A percentile compares a stretch with the other conserved stretches of the same genome.
These are phyloP conservation scores for Fusarium paranaense DNA, from an alignment of 2,329 filamentous ascomycete genomes.

Conservation along the genomic window DNA sequence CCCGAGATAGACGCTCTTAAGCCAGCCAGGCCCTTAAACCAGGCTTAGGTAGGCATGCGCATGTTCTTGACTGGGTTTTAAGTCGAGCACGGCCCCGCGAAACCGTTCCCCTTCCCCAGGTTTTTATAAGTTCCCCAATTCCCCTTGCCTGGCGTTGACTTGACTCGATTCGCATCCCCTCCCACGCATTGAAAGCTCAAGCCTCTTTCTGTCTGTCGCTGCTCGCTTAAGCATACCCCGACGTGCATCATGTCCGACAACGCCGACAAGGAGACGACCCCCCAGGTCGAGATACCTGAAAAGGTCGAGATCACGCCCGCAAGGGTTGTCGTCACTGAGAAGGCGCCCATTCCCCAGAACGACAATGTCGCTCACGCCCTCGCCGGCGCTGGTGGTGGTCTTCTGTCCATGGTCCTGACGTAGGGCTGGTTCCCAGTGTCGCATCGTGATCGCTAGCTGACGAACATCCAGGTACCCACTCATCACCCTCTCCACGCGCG, in stretches of 20 bases:
- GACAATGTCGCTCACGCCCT: constrained; percentile 98
- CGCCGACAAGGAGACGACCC: constrained; percentile 34
- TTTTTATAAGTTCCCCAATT: constrained; percentile 27
- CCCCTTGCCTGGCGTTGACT: neutral
- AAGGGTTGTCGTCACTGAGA: constrained; percentile 50
- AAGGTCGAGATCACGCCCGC: constrained; percentile 35
- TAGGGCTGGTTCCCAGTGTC: constrained; percentile 56
- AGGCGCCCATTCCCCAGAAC: constrained; percentile 81
- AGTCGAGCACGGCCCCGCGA: constrained; percentile 35
- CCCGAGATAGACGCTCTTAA: constrained; percentile 24
- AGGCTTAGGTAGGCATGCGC: neutral
- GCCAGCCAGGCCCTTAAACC: neutral
- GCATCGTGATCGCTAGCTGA: constrained; percentile 23
- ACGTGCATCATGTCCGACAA: constrained; percentile 37
- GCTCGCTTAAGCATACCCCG: constrained; percentile 20
- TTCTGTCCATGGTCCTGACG: constrained; percentile 96
- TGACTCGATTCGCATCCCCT: neutral
- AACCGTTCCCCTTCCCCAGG: constrained; percentile 23
- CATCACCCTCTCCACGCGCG: constrained; percentile 96
- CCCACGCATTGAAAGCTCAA: neutral
- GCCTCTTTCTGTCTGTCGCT: constrained; percentile 6
- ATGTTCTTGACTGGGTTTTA: constrained; percentile 16
- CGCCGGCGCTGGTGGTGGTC: constrained; percentile 90
- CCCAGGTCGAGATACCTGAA: constrained; percentile 33
- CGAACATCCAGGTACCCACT: constrained; percentile 79